Evolutionary conservation across 2,329 filamentous ascomycete genomes (phyloP).

Genomic region (Fusarium pininemorale): DNA sequence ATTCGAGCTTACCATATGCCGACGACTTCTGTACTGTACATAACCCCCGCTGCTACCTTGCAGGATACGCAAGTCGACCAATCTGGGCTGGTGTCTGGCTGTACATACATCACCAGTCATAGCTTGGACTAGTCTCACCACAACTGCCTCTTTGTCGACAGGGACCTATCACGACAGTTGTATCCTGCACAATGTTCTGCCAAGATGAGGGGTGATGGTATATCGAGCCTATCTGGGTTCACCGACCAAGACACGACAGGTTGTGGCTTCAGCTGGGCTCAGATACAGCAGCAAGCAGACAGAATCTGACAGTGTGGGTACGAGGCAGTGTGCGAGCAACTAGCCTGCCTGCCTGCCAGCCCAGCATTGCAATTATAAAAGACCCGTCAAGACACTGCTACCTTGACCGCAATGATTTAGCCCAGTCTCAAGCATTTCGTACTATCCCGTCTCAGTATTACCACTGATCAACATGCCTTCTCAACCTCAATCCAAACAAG

Average conservation of each 20-base stretch:
- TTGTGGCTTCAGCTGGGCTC: constrained; percentile 27
- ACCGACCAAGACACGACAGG: constrained; percentile 27
- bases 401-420: neutral
- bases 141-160: constrained; percentile 6
- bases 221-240: constrained; percentile 20
- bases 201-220: constrained; percentile 24
- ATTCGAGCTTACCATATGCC: constrained; percentile 5
- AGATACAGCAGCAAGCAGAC: neutral
- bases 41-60: neutral
- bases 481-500: constrained; percentile 1
- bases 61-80: neutral
- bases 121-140: constrained; percentile 26
- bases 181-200: constrained; percentile 17
- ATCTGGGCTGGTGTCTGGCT: constrained; percentile 1
- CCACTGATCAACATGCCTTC: constrained; percentile 19
- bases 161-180: constrained; percentile 21
- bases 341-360: neutral
- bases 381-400: neutral
- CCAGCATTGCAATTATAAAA: constrained; percentile 13
- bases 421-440: neutral
- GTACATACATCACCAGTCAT: constrained; percentile 1
- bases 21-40: neutral
- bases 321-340: neutral
- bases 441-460: neutral
- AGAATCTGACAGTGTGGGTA: constrained; percentile 2